Evolutionary conservation across 495 filamentous ascomycete genomes (phyloP).

Genomic region (Sordaria brevicollis): DNA sequence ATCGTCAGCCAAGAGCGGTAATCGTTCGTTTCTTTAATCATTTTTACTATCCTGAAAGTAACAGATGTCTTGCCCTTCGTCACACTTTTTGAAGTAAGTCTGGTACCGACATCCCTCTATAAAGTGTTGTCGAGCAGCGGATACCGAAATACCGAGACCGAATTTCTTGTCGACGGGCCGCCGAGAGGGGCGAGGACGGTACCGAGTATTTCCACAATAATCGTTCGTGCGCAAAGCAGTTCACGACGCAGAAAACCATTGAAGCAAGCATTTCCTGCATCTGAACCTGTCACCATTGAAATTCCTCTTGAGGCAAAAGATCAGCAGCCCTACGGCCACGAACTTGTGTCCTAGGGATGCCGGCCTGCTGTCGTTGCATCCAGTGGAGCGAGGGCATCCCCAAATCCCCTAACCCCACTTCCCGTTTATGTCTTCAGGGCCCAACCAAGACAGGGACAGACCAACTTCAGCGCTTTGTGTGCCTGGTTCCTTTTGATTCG

Average conservation of each 20-base stretch:
- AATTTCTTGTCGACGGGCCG: not conserved
- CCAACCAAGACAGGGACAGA: not conserved
- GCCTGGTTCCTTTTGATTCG: not conserved
- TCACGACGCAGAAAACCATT: not conserved
- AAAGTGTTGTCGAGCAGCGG: not conserved
- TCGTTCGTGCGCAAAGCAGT: not conserved
- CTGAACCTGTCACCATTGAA: not conserved
- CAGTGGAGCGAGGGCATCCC: not conserved
- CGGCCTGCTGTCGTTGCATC: not conserved
- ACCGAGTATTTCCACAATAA: not conserved
- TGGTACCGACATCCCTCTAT: not conserved
- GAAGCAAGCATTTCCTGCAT: not conserved
- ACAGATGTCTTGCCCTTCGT: not conserved
- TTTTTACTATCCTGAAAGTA: not conserved
- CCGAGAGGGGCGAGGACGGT: not conserved
- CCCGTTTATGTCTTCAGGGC: not conserved
- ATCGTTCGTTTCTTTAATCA: not conserved
- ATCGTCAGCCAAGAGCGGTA: not conserved
- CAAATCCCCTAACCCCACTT: not conserved
- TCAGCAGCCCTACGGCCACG: not conserved
- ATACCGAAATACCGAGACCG: not conserved
- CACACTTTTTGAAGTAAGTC: not conserved
- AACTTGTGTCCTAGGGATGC: not conserved
- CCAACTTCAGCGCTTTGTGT: not conserved
- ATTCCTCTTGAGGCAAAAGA: not conserved